Base-by-base conservation (phyloP, 179 eudicot species). In the Camellia oleifera region DNA sequence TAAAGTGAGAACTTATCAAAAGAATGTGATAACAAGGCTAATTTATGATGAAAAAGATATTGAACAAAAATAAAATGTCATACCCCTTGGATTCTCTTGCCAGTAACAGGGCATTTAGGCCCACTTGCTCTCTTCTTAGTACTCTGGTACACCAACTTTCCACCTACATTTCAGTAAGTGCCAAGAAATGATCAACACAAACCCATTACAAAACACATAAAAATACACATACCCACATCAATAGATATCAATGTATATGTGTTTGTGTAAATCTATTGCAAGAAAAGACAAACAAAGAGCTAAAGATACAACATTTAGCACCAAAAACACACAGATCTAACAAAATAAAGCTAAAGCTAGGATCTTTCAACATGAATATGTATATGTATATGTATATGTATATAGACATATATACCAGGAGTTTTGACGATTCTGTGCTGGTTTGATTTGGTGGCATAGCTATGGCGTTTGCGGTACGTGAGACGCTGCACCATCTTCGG, bases 41-140 rank as follows among this genome's bases (percentile, higher is more conserved):
- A 32, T 32, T 32, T 32, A 32, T 32, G 40, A 32, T 32, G 40
- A 32, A 32, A 32, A 32, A 32, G 40, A 32, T 32, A 32, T 32
- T 4, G 52, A 48, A 48, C 7, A 48, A 48, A 48, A 48, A 57
- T 3, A 13, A 11, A 57, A 57, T 57, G 61, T 32, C 79, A 12
- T 88, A 90, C 95, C 88, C 95, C 95, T 90, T 90, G 95, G 72
- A 91, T 91, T 78, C 95, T 88, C 86, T 90, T 91, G 61, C 93
- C 93, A 81, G 95, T 91, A 10, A 91, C 91, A 77, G 95, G 93
- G 78, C 95, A 91, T 70, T 91, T 91, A 0, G 95, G 95, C 12
- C 95, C 95, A 74, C 88, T 91, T 12, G 95, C 95, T 84, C 91
- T 91, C 90, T 91, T 91, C 89, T 91, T 91, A 3, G 95, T 91